These are phyloP conservation scores for Aureococcus anophagefferens DNA, from an alignment of 108 stramenopile species.

Conservation along the genomic window DNA sequence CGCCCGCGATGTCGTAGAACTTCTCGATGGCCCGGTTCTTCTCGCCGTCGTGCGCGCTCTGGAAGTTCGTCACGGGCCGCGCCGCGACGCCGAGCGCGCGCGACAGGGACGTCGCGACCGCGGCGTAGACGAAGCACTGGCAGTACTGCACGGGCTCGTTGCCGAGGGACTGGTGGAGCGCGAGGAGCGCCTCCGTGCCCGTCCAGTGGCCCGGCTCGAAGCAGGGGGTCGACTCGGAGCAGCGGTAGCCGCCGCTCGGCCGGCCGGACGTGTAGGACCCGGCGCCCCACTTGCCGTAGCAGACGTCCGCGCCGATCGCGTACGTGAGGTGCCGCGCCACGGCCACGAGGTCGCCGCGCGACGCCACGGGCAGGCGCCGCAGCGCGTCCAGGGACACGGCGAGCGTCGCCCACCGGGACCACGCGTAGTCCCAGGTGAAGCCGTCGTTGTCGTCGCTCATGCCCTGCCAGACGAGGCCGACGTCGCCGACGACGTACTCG, in stretches of 20 bases:
- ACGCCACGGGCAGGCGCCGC: too few relatives aligned
- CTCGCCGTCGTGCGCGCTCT: constrained; percentile 4
- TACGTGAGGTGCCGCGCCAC: too few relatives aligned
- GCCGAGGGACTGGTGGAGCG: background rate
- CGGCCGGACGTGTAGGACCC: constrained; percentile 1
- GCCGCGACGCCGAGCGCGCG: constrained; percentile 1
- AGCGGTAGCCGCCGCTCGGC: constrained; percentile 4
- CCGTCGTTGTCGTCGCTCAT: too few relatives aligned
- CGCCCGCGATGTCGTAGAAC: constrained; percentile 4
- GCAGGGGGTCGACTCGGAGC: background rate
- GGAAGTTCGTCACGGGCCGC: constrained; percentile 4
- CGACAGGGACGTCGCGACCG: background rate
- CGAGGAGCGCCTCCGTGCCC: background rate
- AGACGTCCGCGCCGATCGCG: too few relatives aligned
- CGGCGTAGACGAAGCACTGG: constrained; percentile 13
- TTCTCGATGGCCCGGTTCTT: constrained; percentile 7
- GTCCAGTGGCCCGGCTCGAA: constrained; percentile 1
- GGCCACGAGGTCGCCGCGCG: too few relatives aligned
- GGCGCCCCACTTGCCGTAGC: constrained; percentile 7
- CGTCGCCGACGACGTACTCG: too few relatives aligned
- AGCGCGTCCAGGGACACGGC: too few relatives aligned
- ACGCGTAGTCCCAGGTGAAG: too few relatives aligned
- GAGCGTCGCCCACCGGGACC: too few relatives aligned
- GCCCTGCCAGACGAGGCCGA: too few relatives aligned
- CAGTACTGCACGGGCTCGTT: constrained; percentile 3